phyloP scores from a whole-genome alignment of 306 rosid species.

The Glycine latifolia region DNA sequence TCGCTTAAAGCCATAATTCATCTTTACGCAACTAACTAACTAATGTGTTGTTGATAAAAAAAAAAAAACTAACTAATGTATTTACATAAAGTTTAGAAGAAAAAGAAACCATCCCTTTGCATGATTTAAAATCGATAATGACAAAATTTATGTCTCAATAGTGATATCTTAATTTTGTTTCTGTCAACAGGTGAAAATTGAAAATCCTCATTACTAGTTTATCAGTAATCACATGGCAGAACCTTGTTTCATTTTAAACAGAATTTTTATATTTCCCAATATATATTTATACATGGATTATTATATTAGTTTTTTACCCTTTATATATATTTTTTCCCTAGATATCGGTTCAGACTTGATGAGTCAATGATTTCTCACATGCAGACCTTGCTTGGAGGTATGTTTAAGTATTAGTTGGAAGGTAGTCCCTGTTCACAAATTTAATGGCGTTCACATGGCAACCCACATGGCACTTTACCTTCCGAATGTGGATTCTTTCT shows the following conservation, averaged over 20 bases:
- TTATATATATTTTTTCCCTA: too few relatives aligned
- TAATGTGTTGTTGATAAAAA: too few relatives aligned
- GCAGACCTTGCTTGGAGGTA: slow-evolving; percentile 59
- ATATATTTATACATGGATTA: neutral
- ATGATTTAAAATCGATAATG: neutral
- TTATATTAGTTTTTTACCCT: neutral
- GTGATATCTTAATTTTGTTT: slow-evolving; percentile 19
- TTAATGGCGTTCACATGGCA: slow-evolving; percentile 81
- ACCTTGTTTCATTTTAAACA: slow-evolving; percentile 33
- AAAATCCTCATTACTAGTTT: neutral
- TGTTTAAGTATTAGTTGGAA: slow-evolving; percentile 46
- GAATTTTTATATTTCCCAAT: neutral
- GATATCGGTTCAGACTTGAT: slow-evolving; percentile 23
- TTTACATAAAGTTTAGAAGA: too few relatives aligned
- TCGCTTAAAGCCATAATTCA: too few relatives aligned
- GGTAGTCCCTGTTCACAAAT: slow-evolving; percentile 43
- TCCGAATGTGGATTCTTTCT: slow-evolving; percentile 53
- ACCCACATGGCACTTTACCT: slow-evolving; percentile 68
- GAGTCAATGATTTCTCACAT: slow-evolving; percentile 74
- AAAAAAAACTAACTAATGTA: too few relatives aligned
- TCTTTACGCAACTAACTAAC: too few relatives aligned
- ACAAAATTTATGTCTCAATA: neutral
- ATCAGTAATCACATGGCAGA: slow-evolving; percentile 36
- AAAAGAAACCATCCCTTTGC: too few relatives aligned
- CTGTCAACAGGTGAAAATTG: slow-evolving; percentile 14